Conservation (phyloP, 192 early-diverging fungal species). For the Coemansia sp. region DNA sequence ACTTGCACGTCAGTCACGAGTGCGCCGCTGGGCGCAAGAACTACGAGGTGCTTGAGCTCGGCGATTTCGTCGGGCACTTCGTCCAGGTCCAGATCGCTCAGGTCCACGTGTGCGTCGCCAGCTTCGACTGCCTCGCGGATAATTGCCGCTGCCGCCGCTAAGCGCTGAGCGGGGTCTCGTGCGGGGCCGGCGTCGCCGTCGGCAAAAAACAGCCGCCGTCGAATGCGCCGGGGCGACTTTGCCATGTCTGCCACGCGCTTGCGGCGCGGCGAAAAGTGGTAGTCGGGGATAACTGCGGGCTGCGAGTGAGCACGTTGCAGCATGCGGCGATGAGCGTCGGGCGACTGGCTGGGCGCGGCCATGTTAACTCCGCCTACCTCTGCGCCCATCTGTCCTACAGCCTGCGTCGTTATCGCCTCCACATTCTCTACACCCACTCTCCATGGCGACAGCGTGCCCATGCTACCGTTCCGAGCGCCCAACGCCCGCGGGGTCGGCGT, state of each 20-base stretch:
- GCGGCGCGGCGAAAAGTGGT: slow-evolving; percentile 4
- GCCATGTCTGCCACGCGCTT: slow-evolving; percentile 25
- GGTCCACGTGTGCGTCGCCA: slow-evolving; percentile 47
- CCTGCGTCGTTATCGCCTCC: not conserved
- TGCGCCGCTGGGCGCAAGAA: slow-evolving; percentile 37
- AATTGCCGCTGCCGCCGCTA: slow-evolving; percentile 26
- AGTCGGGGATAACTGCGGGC: not conserved
- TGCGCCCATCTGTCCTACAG: not conserved
- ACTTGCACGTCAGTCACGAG: slow-evolving; percentile 44
- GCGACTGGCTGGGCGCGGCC: slow-evolving; percentile 20
- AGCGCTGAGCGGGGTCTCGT: slow-evolving; percentile 5
- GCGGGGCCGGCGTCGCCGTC: slow-evolving; percentile 33
- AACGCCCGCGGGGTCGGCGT: slow-evolving; percentile 27
- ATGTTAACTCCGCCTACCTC: not conserved
- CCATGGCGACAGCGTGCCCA: slow-evolving; percentile 1
- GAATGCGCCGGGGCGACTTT: slow-evolving; percentile 36
- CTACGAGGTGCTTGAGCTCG: slow-evolving; percentile 54
- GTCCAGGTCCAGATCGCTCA: slow-evolving; percentile 53
- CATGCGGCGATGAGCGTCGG: slow-evolving; percentile 30
- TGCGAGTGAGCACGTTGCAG: slow-evolving; percentile 48
- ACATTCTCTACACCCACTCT: not conserved
- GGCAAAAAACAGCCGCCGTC: slow-evolving; percentile 49
- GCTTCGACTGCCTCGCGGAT: slow-evolving; percentile 52
- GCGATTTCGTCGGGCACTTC: slow-evolving; percentile 50
- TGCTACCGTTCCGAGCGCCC: slow-evolving; percentile 37